Base-by-base conservation (phyloP, 768 basidiomycete species). In the Phanerodontia chrysosporium region DNA sequence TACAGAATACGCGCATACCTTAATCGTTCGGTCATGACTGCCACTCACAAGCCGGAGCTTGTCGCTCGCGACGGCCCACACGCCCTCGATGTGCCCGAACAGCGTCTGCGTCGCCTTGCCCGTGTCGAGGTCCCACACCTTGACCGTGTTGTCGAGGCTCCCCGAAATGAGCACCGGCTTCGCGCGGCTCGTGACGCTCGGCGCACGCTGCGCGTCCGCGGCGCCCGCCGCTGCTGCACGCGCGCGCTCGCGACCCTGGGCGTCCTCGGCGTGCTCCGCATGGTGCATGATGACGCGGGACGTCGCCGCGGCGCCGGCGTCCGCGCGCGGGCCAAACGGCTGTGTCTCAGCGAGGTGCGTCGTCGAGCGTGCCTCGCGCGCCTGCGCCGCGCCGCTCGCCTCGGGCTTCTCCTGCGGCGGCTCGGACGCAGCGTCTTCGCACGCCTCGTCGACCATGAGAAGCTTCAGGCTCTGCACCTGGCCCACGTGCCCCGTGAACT, bases 21-120 rank as follows among this genome's bases (percentile, higher is more conserved):
- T 97, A 78, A 97, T 90, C n/a, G 94, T 97, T 28, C 93, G 83
- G 74, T 97, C 94, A 69, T 98, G 96, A 67, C 93, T 95, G 7
- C 86, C 95, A 55, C 91, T 95, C 25, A 95, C 94, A 51, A 99
- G 76, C 55, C 96, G 80, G 67, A 98, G 78, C 69, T 93, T 90
- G 72, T 99, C 95, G 64, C 89, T 86, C 24, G 93, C 94, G 29
- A 98, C 90, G 2, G 86, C 87, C 97, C 97, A 99, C 18, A 99
- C 94, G 55, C 97, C 97, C 70, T 99, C 97, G 66, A 98, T 95
- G 71, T 98, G 95, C 1, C 95, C 97, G 71, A 99, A 99, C 62
- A 95, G 81, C 44, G 97, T 98, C 67, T 83, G 79, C 49, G 83
- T 75, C 24, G 86, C 80, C 66, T 87, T 84, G 42, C 89, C 93